Evolutionary conservation across 2,329 filamentous ascomycete genomes (phyloP).

Genomic region (Monosporascus sp.): DNA sequence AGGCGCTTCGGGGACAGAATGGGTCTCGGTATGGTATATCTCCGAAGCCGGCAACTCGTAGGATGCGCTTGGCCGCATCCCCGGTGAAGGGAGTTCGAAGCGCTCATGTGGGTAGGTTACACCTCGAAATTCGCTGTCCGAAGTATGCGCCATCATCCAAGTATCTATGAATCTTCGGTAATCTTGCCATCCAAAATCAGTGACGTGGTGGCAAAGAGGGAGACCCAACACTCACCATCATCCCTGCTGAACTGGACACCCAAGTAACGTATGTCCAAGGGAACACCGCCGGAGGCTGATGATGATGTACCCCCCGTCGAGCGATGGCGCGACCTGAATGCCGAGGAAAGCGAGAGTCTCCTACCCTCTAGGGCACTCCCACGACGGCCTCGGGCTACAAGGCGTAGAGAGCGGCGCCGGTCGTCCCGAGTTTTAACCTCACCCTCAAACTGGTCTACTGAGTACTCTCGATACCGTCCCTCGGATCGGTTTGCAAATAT

Average conservation of each 20-base stretch:
- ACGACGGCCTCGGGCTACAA: constrained; percentile 36
- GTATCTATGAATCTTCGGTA: constrained; percentile 41
- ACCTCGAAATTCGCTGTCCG: constrained; percentile 41
- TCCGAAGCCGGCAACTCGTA: constrained; percentile 12
- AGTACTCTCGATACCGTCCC: constrained; percentile 41
- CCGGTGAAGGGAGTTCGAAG: constrained; percentile 42
- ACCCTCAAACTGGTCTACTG: constrained; percentile 41
- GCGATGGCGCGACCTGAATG: constrained; percentile 5
- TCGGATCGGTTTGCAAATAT: constrained; percentile 43
- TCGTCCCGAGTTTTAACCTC: constrained; percentile 43
- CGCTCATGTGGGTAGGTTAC: constrained; percentile 41
- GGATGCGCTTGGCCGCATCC: constrained; percentile 31
- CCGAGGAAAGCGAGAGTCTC: constrained; percentile 5
- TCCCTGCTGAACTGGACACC: constrained; percentile 45
- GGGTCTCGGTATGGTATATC: constrained; percentile 4
- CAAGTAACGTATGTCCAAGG: constrained; percentile 42
- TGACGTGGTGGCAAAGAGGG: neutral
- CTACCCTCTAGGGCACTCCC: constrained; percentile 35
- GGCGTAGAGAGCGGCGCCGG: constrained; percentile 38
- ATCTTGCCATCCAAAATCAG: constrained; percentile 24
- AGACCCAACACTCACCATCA: constrained; percentile 33
- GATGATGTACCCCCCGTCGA: constrained; percentile 6
- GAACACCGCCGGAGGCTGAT: constrained; percentile 10
- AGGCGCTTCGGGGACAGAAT: constrained; percentile 3
- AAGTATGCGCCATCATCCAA: constrained; percentile 41